A percentile compares a stretch with the other conserved stretches of the same genome.
These are phyloP conservation scores for Neltuma alba DNA, from an alignment of 306 rosid species.

Conservation along the genomic window DNA sequence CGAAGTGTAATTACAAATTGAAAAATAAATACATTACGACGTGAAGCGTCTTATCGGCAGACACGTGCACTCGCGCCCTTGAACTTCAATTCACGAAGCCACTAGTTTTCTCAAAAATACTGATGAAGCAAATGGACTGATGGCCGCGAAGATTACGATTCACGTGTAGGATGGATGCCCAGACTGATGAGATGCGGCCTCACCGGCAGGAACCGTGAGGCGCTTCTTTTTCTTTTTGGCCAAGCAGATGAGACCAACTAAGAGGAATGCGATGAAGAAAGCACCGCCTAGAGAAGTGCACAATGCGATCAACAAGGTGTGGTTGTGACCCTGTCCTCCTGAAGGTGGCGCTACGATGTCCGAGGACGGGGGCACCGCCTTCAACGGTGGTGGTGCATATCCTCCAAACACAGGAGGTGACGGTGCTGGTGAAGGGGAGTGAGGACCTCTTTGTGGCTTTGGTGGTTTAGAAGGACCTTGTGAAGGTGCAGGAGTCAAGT, in stretches of 20 bases:
- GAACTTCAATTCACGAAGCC: too few relatives aligned
- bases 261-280: conserved; percentile 16
- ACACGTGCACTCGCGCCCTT: too few relatives aligned
- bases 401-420: not conserved
- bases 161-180: not conserved
- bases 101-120: not conserved
- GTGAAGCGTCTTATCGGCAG: too few relatives aligned
- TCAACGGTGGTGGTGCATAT: not conserved
- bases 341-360: not conserved
- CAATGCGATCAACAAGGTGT: conserved; percentile 19
- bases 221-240: conserved; percentile 32
- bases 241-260: conserved; percentile 18
- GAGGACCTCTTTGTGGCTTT: not conserved
- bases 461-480: not conserved
- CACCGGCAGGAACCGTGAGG: not conserved
- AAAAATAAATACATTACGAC: too few relatives aligned
- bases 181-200: not conserved
- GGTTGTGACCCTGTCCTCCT: not conserved
- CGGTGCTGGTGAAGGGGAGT: conserved; percentile 20
- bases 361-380: not conserved
- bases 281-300: conserved; percentile 23
- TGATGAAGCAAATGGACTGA: not conserved
- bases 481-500: not conserved
- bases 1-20: too few relatives aligned
- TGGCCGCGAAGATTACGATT: not conserved